Evolutionary conservation across 2,329 filamentous ascomycete species (phyloP), one percentile per base, ranked within the genome.

Genomic region (Colletotrichum chlorophyti): DNA sequence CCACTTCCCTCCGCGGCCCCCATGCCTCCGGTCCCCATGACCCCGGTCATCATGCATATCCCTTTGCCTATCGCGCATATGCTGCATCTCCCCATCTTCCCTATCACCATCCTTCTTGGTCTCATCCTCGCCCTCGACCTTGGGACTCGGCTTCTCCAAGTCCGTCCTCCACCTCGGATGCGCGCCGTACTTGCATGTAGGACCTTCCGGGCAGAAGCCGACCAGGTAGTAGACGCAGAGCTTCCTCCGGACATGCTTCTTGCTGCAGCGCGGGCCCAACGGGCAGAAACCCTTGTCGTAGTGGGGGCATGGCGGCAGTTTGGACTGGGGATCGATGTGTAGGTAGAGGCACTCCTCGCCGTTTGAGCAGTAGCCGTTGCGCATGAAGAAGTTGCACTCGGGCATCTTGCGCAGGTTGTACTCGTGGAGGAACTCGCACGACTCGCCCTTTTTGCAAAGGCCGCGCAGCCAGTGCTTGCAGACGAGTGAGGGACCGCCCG

Each of bases 391-490:
- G 70, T 96, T 96, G 78, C 95, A 99, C 78, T 98, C 95, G 63
- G 95, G 93, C 92, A 98, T 98, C 75, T 95, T 93, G 63, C 95
- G 88, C 66, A 99, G 84, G 77, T 99, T 98, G 81, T 97, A 99
- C 77, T 98, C 95, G 82, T 99, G 95, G 45, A 98, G 82, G 69
- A 98, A 99, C 79, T 99, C 95, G 86, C 95, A 99, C 65, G 88
- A 86, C 70, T 97, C 90, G 68, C 94, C 95, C 77, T 98, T 98
- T 73, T 99, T 99, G 82, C 95, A 99, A 17, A 99, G 86, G 0
- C 93, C 94, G 64, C 96, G 91, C 69, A 98, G 87, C 88, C 95
- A 98, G 82, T 98, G 95, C 79, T 99, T 99, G 86, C 95, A 99
- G 61, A 99, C 94, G 14, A 98, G 86, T 70, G 85, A 90, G 77